Conservation (phyloP, 371 early-diverging fungal species). For the Homolaphlyctis polyrhiza region DNA sequence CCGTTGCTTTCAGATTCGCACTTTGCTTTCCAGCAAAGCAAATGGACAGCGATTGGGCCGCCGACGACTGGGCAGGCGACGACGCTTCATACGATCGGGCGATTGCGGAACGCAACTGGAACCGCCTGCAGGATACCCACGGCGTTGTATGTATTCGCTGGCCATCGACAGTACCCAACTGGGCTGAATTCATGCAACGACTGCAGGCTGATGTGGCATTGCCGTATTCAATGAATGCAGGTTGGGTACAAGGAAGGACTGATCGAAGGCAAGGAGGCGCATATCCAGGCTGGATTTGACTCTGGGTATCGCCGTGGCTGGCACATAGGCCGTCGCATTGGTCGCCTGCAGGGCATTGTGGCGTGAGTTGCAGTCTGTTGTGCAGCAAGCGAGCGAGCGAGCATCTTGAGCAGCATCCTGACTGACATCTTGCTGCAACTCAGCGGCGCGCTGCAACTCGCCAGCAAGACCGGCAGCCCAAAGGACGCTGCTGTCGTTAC, state of each 20-base stretch:
- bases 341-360: constrained; percentile 45
- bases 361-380: constrained; percentile 28
- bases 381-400: background rate
- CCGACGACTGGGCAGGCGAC: constrained; percentile 51
- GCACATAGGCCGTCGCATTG: constrained; percentile 39
- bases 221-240: constrained; percentile 30
- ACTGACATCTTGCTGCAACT: background rate
- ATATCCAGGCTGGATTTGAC: constrained; percentile 62
- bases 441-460: background rate
- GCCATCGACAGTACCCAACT: background rate
- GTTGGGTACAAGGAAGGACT: constrained; percentile 63
- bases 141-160: constrained; percentile 41
- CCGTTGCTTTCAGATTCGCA: too few species aligned
- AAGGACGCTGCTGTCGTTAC: background rate
- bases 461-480: too few species aligned
- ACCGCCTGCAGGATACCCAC: constrained; percentile 46
- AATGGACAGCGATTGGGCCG: constrained; percentile 11
- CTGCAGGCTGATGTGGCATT: background rate
- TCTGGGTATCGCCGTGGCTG: constrained; percentile 47
- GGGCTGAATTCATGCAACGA: background rate
- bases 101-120: constrained; percentile 53
- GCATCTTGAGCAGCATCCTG: background rate
- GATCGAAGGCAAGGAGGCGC: constrained; percentile 55
- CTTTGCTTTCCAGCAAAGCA: too few species aligned
- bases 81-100: constrained; percentile 40